Conservation (phyloP, 148 eudicot genomes). For the Diospyros kaki region DNA sequence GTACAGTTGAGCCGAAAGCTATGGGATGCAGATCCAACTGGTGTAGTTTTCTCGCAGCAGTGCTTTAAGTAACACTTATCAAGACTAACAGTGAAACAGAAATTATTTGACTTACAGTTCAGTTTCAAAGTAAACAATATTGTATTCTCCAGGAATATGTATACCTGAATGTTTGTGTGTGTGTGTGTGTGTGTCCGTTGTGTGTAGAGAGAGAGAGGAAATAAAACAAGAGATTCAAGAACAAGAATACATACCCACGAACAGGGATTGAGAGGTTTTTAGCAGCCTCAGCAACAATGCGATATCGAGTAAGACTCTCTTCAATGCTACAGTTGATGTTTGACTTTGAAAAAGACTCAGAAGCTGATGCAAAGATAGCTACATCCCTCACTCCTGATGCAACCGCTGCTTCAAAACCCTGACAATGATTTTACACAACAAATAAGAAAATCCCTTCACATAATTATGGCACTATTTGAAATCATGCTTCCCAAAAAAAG, state of each 20-base stretch:
- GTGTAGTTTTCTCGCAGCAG: not conserved
- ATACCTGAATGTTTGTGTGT: too few relatives aligned
- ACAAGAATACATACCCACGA: constrained; percentile 66
- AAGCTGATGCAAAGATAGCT: constrained; percentile 97
- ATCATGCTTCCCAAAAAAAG: constrained; percentile 1
- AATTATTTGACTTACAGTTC: not conserved
- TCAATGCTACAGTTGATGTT: constrained; percentile 94
- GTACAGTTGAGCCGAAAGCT: not conserved
- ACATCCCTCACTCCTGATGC: constrained; percentile 95
- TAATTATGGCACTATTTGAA: not conserved
- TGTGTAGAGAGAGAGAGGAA: not conserved
- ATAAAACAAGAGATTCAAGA: not conserved
- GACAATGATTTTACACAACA: constrained; percentile 3
- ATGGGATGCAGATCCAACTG: not conserved
- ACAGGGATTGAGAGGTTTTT: constrained; percentile 61
- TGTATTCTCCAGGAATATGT: too few relatives aligned
- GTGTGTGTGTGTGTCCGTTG: too few relatives aligned
- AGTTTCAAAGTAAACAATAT: not conserved
- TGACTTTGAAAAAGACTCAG: constrained; percentile 91
- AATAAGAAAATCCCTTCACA: not conserved
- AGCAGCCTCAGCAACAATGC: constrained; percentile 70
- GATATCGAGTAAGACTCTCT: constrained; percentile 79
- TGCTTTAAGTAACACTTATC: not conserved
- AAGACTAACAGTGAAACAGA: not conserved
- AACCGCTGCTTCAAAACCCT: constrained; percentile 98